phyloP scores from a whole-genome alignment of 2,329 filamentous ascomycete species.

The Cladosporium sp. region DNA sequence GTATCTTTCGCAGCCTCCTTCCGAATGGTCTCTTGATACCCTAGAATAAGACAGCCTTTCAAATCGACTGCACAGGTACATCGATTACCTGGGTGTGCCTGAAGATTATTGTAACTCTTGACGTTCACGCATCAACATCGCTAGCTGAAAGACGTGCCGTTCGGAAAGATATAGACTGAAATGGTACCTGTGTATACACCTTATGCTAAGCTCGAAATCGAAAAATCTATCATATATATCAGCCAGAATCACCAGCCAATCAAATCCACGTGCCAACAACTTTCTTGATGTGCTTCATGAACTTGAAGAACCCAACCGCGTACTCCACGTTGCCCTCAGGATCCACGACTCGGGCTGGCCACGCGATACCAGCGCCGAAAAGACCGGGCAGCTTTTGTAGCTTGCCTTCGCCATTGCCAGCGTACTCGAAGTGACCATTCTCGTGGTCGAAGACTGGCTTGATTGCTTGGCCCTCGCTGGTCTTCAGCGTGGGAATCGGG shows the following conservation, averaged over 20 bases:
- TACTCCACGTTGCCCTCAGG: conserved; percentile 63
- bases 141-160: too few relatives aligned
- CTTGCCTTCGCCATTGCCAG: conserved; percentile 21
- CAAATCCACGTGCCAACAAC: conserved; percentile 56
- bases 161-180: background rate
- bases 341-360: conserved; percentile 62
- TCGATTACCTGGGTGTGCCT: too few relatives aligned
- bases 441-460: conserved; percentile 49
- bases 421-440: conserved; percentile 39
- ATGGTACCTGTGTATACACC: background rate
- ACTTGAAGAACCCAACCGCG: conserved; percentile 66
- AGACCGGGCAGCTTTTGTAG: conserved; percentile 51
- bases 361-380: conserved; percentile 65
- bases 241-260: background rate
- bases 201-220: background rate
- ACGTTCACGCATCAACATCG: too few relatives aligned
- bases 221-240: background rate
- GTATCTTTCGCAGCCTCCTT: too few relatives aligned
- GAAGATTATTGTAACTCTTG: too few relatives aligned
- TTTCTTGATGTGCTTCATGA: conserved; percentile 63
- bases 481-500: conserved; percentile 51
- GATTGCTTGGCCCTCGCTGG: conserved; percentile 36
- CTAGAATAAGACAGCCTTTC: too few relatives aligned
- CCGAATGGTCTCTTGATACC: too few relatives aligned
- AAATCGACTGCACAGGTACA: too few relatives aligned